Base-by-base conservation (phyloP, 495 filamentous ascomycete species). In the Lasiosphaeria hispida region DNA sequence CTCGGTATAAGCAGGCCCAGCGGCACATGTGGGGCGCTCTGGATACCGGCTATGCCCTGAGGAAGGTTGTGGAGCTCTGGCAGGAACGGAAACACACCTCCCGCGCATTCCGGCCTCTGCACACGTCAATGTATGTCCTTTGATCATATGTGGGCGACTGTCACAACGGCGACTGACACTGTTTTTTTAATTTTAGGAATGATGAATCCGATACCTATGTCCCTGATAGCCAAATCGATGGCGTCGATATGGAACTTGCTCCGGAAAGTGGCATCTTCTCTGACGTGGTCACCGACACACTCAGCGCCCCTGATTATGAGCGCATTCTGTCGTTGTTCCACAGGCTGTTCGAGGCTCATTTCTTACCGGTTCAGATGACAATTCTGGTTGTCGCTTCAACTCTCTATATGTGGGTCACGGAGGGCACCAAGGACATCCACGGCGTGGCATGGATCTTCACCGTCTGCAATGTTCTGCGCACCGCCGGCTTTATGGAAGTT, bases 11-110 rank as follows among this genome's bases (percentile, higher is more conserved):
- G 61, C 86, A 89, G 72, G 85, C 80, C 6, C 55, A 86, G 38
- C 73, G 86, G 58, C 86, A 89, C 72, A 89, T 89, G 86, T 88
- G 85, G 86, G 86, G 86, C 61, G 77, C 84, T 42, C 70, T 89
- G 7, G 86, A 89, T 57, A 81, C 80, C 11, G 86, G 86, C 9
- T 89, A 77, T 61, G 83, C 84, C 9, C 58, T 82, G 41, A 67
- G 77, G 58, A 79, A 77, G 63, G 62, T 75, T 3, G 67, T 72
- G 11, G 73, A 76, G 67, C 66, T 80, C 42, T 80, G 75, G 75
- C 73, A 72, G 58, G 73, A 79, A 60, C 68, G 78, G 36, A 77
- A 79, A 59, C 73, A 76, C 53, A 80, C 75, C 6, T 70, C 72
- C 10, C 71, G 77, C 53, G 75, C 76, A 13, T 81, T 77, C 58